Conservation (phyloP, 805 yeast genomes). For the Cyberlindnera americana region DNA sequence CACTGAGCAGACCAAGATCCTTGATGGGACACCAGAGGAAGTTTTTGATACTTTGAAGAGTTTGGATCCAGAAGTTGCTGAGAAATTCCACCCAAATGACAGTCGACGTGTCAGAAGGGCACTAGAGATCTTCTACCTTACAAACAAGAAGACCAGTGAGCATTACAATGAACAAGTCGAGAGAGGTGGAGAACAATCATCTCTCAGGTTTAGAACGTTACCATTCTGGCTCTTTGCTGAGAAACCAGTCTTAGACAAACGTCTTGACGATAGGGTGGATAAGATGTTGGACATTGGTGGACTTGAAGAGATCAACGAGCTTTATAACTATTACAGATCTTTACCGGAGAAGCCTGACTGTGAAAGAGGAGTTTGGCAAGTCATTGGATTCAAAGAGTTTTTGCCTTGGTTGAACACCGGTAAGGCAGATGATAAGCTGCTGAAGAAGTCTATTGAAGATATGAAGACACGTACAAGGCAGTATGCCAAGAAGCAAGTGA, state of each 20-base stretch:
- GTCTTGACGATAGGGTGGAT: slow-evolving; percentile 82
- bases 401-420: slow-evolving; percentile 56
- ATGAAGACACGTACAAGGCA: slow-evolving; percentile 86
- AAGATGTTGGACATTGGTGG: slow-evolving; percentile 75
- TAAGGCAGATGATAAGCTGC: slow-evolving; percentile 21
- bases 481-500: slow-evolving; percentile 84
- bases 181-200: slow-evolving; percentile 39
- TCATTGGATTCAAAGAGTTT: slow-evolving; percentile 89
- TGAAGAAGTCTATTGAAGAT: slow-evolving; percentile 50
- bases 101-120: slow-evolving; percentile 74
- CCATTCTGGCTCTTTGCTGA: slow-evolving; percentile 83
- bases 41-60: slow-evolving; percentile 46
- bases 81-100: slow-evolving; percentile 91
- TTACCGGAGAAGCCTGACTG: slow-evolving; percentile 42
- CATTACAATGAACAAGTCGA: slow-evolving; percentile 60
- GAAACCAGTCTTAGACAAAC: slow-evolving; percentile 46
- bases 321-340: slow-evolving; percentile 44
- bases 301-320: slow-evolving; percentile 57
- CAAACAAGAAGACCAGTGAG: slow-evolving; percentile 67
- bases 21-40: slow-evolving; percentile 53
- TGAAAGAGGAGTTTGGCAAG: slow-evolving; percentile 87
- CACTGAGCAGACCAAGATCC: slow-evolving; percentile 35
- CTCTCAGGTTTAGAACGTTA: slow-evolving; percentile 57
- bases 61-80: slow-evolving; percentile 69
- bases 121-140: slow-evolving; percentile 68